Evolutionary conservation across 2,329 filamentous ascomycete genomes (phyloP), one percentile per base, ranked within the genome.

Genomic region (Fusarium nanum): DNA sequence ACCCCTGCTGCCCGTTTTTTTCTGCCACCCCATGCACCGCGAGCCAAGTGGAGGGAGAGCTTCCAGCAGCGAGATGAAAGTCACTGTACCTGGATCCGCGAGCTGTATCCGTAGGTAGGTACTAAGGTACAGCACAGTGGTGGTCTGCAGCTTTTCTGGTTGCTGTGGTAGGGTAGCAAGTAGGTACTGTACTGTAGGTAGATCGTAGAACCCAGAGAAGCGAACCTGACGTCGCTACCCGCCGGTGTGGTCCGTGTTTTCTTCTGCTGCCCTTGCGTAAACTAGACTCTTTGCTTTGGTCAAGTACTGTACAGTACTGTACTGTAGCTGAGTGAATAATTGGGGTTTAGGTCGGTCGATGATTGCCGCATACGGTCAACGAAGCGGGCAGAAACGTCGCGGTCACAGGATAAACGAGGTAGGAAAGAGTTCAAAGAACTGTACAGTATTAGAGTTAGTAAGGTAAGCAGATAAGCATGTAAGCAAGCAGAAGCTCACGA

Each of bases 11-110:
- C 68, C 70, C 67, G 70, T 74, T 74, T 74, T 75, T 73, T 73
- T 68, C 67, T 67, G 47, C 67, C 70, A 69, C 60, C 61, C 56
- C 65, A 50, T 70, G 54, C 64, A 60, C 57, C 59, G 48, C 22
- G 12, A 50, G 37, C 48, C 57, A 63, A 66, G 54, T 68, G 50
- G 64, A 71, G 55, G 64, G 62, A 65, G 57, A 68, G 57, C 42
- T 64, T 50, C 60, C 46, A 64, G 27, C 52, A 64, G 22, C 32
- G 41, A 65, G 32, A 42, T 48, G 60, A 62, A 65, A 67, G 73
- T 75, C 67, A 72, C 73, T 74, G 71, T 75, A 75, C 73, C 62
- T 73, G 71, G 73, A 72, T 64, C 71, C 73, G 68, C 60, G 50
- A 57, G 20, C 46, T 61, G 30, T 42, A n/a, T 37, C 18, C 18